Evolutionary conservation across 176 grass and related monocot genomes (phyloP).

Genomic region (Zoysia pacifica): DNA sequence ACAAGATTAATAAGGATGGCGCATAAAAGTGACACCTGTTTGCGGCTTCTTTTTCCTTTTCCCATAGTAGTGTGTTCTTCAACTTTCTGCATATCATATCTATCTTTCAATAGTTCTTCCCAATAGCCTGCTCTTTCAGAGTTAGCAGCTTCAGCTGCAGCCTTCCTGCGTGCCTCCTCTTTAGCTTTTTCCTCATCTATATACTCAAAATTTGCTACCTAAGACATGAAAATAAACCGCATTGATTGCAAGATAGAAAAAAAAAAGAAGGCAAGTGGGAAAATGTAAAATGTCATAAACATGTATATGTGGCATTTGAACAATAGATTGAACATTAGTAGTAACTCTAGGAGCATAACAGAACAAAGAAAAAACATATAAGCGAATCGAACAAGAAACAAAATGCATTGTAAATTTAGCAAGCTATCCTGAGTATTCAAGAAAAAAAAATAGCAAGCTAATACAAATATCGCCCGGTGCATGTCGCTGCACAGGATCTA

Average conservation of each 20-base stretch:
- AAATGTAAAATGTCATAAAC: background rate
- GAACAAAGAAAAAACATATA: background rate
- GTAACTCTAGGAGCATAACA: background rate
- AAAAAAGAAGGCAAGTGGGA: background rate
- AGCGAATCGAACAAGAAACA: background rate
- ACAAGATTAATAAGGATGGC: conserved; percentile 10
- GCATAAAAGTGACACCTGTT: conserved; percentile 62
- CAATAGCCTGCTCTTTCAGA: conserved; percentile 72
- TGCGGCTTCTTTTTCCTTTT: conserved; percentile 98
- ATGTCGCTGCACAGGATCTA: too few relatives aligned
- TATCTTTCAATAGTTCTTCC: conserved; percentile 89
- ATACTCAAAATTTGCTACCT: conserved; percentile 95
- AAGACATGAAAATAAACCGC: conserved; percentile 25
- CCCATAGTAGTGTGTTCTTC: conserved; percentile 95
- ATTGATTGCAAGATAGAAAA: conserved; percentile 25
- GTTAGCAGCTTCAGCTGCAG: conserved; percentile 58
- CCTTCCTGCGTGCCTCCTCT: conserved; percentile 78
- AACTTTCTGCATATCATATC: conserved; percentile 73
- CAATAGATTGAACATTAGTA: conserved; percentile 9
- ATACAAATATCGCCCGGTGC: too few relatives aligned
- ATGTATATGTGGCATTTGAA: conserved; percentile 22
- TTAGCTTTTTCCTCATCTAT: conserved; percentile 91
- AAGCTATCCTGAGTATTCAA: too few relatives aligned
- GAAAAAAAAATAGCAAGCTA: too few relatives aligned
- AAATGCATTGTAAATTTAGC: background rate